Base-by-base conservation (phyloP, 805 yeast species). In the Wickerhamiella australiensis region DNA sequence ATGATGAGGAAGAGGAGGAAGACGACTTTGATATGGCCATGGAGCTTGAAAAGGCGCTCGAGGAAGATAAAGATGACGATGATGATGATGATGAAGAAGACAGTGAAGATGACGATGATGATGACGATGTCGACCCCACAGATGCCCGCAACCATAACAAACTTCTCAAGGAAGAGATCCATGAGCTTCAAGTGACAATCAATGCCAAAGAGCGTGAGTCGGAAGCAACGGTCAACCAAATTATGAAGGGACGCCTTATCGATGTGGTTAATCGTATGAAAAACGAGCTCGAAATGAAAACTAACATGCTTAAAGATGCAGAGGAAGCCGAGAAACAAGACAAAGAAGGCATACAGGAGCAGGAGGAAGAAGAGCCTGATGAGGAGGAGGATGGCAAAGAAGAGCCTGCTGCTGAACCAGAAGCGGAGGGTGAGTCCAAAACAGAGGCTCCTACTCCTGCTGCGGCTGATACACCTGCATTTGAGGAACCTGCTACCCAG, bases 181-280 rank as follows among this genome's bases (percentile, higher is more conserved):
- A 72, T 5, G 98, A 92, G 60, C 71, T 92, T 53, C 87, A 84
- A 61, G 59, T 73, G 13, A 87, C 90, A 0, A 81, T 92, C 47
- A 77, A 74, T 49, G 81, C 80, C 58, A 88, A 90, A 59, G 78
- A 77, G 62, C 72, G 72, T 42, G 87, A 84, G 58, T 75, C 85
- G 45, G 77, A 73, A 18, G 87, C 88, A 15, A 71, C 79, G 2
- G 73, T 79, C 46, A 86, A 86, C 61, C 88, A 90, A 57, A 81
- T 90, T 67, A 74, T 92, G 77, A 79, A 81, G 60, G 83, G 81
- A 64, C 80, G 96, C 67, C 84, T 88, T 62, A 73, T 80, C 58
- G 92, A 83, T 55, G 87, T 82, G 47, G 83, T 85, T 47, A 75
- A 74, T 51, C 80, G 88, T 53, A 72, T 92, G 60, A 80, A 79